These are phyloP conservation scores for Globisporangium polare DNA, from an alignment of 352 stramenopile species.

Conservation along the genomic window DNA sequence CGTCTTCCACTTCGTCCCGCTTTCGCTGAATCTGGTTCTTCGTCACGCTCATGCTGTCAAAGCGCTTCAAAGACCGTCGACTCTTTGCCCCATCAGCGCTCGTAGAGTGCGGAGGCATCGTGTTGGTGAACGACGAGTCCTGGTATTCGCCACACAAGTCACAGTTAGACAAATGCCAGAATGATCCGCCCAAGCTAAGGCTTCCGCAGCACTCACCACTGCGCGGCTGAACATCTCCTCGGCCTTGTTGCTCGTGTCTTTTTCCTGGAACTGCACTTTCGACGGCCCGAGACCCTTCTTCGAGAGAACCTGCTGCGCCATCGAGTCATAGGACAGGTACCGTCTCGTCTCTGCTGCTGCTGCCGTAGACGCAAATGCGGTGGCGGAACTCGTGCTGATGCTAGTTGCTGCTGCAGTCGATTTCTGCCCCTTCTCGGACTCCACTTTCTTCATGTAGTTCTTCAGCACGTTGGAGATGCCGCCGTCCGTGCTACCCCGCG, in stretches of 20 bases:
- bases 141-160: not conserved
- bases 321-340: slow-evolving; percentile 7
- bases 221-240: slow-evolving; percentile 14
- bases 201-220: slow-evolving; percentile 2
- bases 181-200: not conserved
- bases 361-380: not conserved
- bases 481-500: not conserved
- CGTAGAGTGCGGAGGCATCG: not conserved
- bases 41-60: slow-evolving; percentile 17
- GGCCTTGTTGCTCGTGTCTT: not conserved
- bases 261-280: not conserved
- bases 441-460: slow-evolving; percentile 17
- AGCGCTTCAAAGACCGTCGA: slow-evolving; percentile 12
- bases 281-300: not conserved
- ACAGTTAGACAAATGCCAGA: not conserved
- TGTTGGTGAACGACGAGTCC: slow-evolving; percentile 6
- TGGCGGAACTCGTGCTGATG: no score
- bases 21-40: slow-evolving; percentile 12
- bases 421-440: not conserved
- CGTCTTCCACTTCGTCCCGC: slow-evolving; percentile 9
- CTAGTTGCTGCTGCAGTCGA: not conserved
- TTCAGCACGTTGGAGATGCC: slow-evolving; percentile 11
- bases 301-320: slow-evolving; percentile 2
- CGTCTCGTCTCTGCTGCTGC: not conserved
- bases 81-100: not conserved